Evolutionary conservation across 2,329 filamentous ascomycete species (phyloP), one percentile per base, ranked within the genome.

Genomic region (Verticillium longisporum): DNA sequence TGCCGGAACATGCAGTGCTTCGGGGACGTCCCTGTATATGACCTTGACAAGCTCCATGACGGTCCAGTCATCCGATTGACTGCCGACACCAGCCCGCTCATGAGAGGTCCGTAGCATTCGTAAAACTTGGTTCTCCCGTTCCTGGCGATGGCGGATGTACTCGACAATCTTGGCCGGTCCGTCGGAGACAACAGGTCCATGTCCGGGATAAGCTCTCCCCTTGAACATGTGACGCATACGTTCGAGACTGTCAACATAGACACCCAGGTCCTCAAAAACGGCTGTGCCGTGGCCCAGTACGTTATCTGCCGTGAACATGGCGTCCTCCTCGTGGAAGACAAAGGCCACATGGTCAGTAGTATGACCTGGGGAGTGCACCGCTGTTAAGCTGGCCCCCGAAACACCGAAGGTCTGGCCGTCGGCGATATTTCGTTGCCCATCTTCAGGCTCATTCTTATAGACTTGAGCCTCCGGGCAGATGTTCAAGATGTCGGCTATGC

Each of bases 221-320:
- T 73, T 74, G 67, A 91, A 90, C 6, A 86, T 77, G 26, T 75
- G 73, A 55, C 80, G 78, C 91, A 96, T 95, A 65, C 80, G 80
- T 45, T 85, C 79, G 13, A 97, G 78, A 62, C 86, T 91, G 21
- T 73, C 70, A 64, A 96, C 77, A 71, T 96, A 97, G 0, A 78
- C 76, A 1, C 76, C 73, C 9, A 96, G 79, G 65, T 95, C 85
- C 72, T 96, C 91, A 66, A 96, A 96, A 0, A 95, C 91, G 3
- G 90, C 87, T 2, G 91, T 96, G 13, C 92, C 92, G 63, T 96
- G 90, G 1, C 92, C 92, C 1, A 97, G 81, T 1, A 97, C 88
- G 70, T 94, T 96, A 74, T 97, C 92, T 6, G 89, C 92, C 0
- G 92, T 96, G 73, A 97, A 95, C 77, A 97, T 86, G 50, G 90